phyloP scores from a whole-genome alignment of 768 basidiomycete genomes.

The Russula abietina region DNA sequence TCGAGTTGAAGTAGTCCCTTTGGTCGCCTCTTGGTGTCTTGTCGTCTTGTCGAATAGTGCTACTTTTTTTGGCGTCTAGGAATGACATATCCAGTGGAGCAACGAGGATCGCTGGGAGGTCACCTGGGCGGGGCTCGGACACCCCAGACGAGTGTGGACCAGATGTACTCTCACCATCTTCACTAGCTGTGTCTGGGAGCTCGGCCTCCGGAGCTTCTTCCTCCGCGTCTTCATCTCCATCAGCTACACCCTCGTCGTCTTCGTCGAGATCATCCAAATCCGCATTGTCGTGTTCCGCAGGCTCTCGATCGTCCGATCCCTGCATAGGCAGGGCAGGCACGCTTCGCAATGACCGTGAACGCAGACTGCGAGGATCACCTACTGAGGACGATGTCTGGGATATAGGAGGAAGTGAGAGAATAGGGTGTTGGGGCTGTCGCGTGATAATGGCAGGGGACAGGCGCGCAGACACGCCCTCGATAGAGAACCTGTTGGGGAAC shows the following conservation, averaged over 20 bases:
- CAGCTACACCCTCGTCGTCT: constrained; percentile 33
- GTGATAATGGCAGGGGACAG: constrained; percentile 25
- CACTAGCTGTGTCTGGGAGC: constrained; percentile 19
- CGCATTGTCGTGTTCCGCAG: constrained; percentile 35
- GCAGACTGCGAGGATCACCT: constrained; percentile 3
- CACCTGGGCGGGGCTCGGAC: background rate
- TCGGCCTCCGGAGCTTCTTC: constrained; percentile 13
- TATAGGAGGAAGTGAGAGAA: constrained; percentile 23
- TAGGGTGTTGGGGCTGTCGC: constrained; percentile 24
- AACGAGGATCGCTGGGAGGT: constrained; percentile 5
- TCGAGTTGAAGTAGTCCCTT: constrained; percentile 32
- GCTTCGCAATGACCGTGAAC: constrained; percentile 22
- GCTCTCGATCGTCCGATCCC: constrained; percentile 33
- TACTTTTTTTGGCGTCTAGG: constrained; percentile 13
- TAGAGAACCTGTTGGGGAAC: constrained; percentile 17
- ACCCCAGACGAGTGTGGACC: background rate
- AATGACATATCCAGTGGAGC: constrained; percentile 25
- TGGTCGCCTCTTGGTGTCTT: constrained; percentile 12
- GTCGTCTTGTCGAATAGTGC: constrained; percentile 14
- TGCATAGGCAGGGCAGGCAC: constrained; percentile 26
- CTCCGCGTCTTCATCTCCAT: constrained; percentile 18
- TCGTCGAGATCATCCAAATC: constrained; percentile 33
- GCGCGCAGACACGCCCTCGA: constrained; percentile 21
- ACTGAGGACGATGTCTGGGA: background rate
- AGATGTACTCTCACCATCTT: constrained; percentile 19